Evolutionary conservation across 805 yeast genomes (phyloP).

Genomic region (Zygosaccharomyces siamensis): DNA sequence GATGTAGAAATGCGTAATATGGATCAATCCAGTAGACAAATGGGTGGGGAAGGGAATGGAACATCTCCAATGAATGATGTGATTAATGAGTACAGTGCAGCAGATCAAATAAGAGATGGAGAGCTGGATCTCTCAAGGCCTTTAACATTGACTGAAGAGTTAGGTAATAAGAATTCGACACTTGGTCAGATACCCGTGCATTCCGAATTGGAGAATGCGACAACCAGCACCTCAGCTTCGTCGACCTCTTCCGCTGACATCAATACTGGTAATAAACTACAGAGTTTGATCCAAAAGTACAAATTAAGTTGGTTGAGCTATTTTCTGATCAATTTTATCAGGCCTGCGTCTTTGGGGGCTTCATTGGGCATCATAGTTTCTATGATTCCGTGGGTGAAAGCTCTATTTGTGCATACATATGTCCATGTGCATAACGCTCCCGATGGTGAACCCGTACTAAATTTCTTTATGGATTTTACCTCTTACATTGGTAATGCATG

Average conservation of each 20-base stretch:
- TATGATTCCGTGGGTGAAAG: constrained; percentile 84
- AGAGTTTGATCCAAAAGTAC: constrained; percentile 25
- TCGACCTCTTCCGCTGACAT: neutral
- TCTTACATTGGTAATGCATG: constrained; percentile 79
- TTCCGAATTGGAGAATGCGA: neutral
- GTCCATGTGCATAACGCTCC: constrained; percentile 69
- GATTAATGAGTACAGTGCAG: constrained; percentile 40
- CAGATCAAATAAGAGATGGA: constrained; percentile 27
- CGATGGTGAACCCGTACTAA: constrained; percentile 75
- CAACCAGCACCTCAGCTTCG: neutral
- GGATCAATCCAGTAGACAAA: neutral
- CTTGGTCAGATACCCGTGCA: constrained; percentile 11
- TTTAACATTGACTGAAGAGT: constrained; percentile 27
- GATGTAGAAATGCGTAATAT: neutral
- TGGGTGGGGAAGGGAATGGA: constrained; percentile 2
- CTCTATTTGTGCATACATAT: constrained; percentile 53
- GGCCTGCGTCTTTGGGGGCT: constrained; percentile 74
- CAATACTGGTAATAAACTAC: constrained; percentile 8
- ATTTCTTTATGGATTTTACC: constrained; percentile 77
- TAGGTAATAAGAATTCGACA: constrained; percentile 23
- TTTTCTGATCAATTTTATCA: constrained; percentile 46
- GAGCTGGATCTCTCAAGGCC: constrained; percentile 33
- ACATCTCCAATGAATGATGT: constrained; percentile 38
- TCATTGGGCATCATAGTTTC: constrained; percentile 59
- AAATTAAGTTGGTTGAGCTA: constrained; percentile 35